Base-by-base conservation (phyloP, 768 basidiomycete genomes). In the Collybia mongolica region DNA sequence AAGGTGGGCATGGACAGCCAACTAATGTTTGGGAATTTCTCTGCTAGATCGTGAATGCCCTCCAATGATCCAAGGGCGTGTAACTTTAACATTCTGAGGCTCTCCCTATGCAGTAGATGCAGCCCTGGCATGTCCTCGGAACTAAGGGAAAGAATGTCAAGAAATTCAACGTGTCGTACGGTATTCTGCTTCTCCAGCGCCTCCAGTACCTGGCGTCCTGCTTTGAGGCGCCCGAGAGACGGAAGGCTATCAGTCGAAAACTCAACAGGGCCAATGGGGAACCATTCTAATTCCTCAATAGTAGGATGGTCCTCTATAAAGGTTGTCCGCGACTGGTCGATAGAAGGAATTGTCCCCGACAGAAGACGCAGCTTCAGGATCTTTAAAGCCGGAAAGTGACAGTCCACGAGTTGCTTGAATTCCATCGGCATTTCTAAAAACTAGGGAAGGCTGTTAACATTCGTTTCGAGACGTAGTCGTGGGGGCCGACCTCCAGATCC, bases 341-440 rank as follows among this genome's bases (percentile, higher is more conserved):
- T 65, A 26, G 57, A 60, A 28, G 59, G 57, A 3, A 63, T 63
- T 0, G 67, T 65, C n/a, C 76, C 78, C 0, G 70, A 69, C 39
- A 73, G 65, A 46, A 81, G 60, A 18, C 65, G 60, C 17, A 81
- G 62, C 24, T 67, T 73, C 15, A 79, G 60, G 18, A 61, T 61
- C 53, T 72, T 74, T 17, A 81, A 68, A 9, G 57, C 53, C 0
- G 77, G 77, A 46, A 81, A 69, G 15, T 49, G 58, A 53, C 68
- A 68, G 9, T 68, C 63, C 9, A 62, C 57, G 35, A 79, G 65
- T 9, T 66, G 59, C 11, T 60, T 55, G 44, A 77, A 69, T 53
- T 81, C 77, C 55, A 77, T 67, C 17, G 79, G 79, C 5, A 79
- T 60, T 59, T 74, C 69, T 26, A 81, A 62, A 45, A 67, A 67